Evolutionary conservation across 768 basidiomycete species (phyloP).

Genomic region (Boletus sp.): DNA sequence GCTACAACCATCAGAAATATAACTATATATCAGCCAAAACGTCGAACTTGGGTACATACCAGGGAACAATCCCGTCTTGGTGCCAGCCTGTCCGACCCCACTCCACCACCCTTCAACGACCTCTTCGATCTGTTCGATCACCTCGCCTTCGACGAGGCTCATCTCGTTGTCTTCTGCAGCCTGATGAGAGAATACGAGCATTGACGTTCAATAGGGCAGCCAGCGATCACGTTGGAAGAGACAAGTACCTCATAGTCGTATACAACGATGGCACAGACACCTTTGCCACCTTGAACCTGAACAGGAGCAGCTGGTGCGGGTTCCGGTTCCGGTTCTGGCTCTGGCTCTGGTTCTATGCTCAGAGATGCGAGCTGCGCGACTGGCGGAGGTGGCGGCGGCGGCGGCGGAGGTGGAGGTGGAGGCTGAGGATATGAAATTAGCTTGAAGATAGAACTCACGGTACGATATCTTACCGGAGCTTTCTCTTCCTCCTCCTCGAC

Average conservation of each 20-base stretch:
- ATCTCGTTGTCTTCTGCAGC: constrained; percentile 89
- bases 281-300: constrained; percentile 31
- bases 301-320: constrained; percentile 12
- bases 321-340: constrained; percentile 34
- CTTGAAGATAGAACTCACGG: neutral
- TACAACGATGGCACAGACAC: constrained; percentile 68
- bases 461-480: constrained; percentile 8
- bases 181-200: constrained; percentile 27
- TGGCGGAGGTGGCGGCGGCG: constrained; percentile 47
- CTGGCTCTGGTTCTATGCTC: constrained; percentile 36
- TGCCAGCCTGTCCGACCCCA: constrained; percentile 63
- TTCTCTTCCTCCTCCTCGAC: constrained; percentile 11
- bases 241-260: constrained; percentile 71
- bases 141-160: constrained; percentile 71
- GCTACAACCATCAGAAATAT: constrained; percentile 39
- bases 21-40: neutral
- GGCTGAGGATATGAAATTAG: constrained; percentile 1
- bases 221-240: neutral
- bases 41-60: constrained; percentile 40
- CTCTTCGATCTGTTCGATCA: constrained; percentile 79
- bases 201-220: neutral
- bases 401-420: constrained; percentile 40
- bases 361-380: constrained; percentile 31
- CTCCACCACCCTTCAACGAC: constrained; percentile 92
- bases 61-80: constrained; percentile 80